Evolutionary conservation across 352 stramenopile species (phyloP).

Genomic region (Pythium oligandrum): DNA sequence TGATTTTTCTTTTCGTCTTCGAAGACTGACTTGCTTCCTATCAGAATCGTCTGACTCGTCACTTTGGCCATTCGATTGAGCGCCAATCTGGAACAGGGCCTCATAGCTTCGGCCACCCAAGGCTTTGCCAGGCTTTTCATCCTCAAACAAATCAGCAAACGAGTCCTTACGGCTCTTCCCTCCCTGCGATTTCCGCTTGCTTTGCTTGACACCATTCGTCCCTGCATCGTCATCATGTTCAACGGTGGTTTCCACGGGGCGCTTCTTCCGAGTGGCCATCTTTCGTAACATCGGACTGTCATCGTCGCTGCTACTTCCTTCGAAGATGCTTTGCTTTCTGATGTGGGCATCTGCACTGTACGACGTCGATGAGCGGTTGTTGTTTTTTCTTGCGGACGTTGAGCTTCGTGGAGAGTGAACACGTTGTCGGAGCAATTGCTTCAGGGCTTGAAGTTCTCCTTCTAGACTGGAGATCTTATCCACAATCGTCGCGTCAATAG

Average conservation of each 20-base stretch:
- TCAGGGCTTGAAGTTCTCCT: conserved; percentile 56
- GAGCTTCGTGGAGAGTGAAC: conserved; percentile 15
- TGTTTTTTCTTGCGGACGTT: not conserved
- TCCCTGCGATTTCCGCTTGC: conserved; percentile 7
- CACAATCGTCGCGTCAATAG: conserved; percentile 65
- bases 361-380: too few relatives aligned
- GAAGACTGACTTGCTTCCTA: too few relatives aligned
- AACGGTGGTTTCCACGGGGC: too few relatives aligned
- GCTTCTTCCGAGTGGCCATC: too few relatives aligned
- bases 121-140: conserved; percentile 21
- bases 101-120: conserved; percentile 42
- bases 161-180: conserved; percentile 46
- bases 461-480: conserved; percentile 78
- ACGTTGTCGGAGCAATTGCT: conserved; percentile 57
- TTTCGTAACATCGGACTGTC: not conserved
- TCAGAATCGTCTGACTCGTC: too few relatives aligned
- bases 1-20: conserved; percentile 12
- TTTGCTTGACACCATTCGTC: not conserved
- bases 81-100: conserved; percentile 39
- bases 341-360: not conserved
- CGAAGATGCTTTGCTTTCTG: conserved; percentile 73
- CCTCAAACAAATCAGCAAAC: conserved; percentile 73
- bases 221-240: too few relatives aligned
- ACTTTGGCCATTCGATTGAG: too few relatives aligned
- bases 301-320: conserved; percentile 52